Conservation (phyloP, 257 asterid species). For the Solanum sitiens region DNA sequence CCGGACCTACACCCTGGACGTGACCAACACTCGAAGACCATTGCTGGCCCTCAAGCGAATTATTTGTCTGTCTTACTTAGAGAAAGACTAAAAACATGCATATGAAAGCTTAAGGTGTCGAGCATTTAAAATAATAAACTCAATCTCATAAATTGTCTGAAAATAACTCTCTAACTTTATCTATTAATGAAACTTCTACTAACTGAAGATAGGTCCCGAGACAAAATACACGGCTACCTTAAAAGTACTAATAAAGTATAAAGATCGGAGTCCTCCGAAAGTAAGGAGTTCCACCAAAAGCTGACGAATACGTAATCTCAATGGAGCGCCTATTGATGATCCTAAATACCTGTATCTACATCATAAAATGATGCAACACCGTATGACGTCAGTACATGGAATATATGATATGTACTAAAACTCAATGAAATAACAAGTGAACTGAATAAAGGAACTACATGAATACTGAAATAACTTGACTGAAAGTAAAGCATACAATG, state of each 20-base stretch:
- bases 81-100: neutral
- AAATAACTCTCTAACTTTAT: neutral
- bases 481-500: neutral
- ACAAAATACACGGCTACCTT: neutral
- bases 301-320: neutral
- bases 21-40: neutral
- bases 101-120: neutral
- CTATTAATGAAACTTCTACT: neutral
- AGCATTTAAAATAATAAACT: neutral
- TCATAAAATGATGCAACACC: no score
- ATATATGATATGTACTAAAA: neutral
- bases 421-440: neutral
- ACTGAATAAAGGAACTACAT: neutral
- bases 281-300: neutral
- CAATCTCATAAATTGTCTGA: neutral
- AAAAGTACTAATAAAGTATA: neutral
- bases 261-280: neutral
- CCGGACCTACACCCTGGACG: neutral
- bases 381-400: neutral
- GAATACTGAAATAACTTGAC: neutral
- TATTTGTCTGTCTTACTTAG: neutral
- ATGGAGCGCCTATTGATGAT: neutral
- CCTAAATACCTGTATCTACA: neutral
- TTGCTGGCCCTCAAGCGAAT: neutral
- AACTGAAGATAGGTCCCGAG: neutral